Evolutionary conservation across 1,139 yeast species (phyloP).

Genomic region (Lodderomyces beijingensis): DNA sequence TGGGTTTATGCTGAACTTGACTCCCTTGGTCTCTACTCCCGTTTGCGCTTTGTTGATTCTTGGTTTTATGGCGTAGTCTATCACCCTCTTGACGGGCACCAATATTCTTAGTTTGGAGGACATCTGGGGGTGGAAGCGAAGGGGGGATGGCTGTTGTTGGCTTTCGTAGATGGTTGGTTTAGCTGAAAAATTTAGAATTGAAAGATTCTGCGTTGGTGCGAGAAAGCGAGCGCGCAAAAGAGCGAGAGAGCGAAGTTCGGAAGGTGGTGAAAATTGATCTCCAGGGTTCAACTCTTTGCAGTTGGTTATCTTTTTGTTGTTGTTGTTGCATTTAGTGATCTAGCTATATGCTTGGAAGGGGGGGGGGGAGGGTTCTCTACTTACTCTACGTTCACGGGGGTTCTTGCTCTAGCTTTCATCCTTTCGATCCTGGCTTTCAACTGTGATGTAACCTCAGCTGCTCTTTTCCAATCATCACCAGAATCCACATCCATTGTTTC

Average conservation of each 20-base stretch:
- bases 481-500: slow-evolving; percentile 27
- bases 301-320: too few relatives aligned
- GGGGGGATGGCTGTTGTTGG: too few relatives aligned
- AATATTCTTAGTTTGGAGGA: slow-evolving; percentile 63
- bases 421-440: slow-evolving; percentile 82
- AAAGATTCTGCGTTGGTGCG: too few relatives aligned
- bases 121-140: slow-evolving; percentile 23
- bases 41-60: slow-evolving; percentile 83
- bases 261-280: too few relatives aligned
- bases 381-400: slow-evolving; percentile 10
- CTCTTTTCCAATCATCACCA: slow-evolving; percentile 80
- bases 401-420: slow-evolving; percentile 57
- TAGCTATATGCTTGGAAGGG: too few relatives aligned
- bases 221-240: too few relatives aligned
- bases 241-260: too few relatives aligned
- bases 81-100: slow-evolving; percentile 92
- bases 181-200: too few relatives aligned
- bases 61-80: slow-evolving; percentile 91
- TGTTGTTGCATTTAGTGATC: too few relatives aligned
- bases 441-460: slow-evolving; percentile 85
- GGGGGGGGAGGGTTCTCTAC: too few relatives aligned
- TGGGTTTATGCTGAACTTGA: slow-evolving; percentile 91
- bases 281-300: too few relatives aligned
- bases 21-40: slow-evolving; percentile 86
- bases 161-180: too few relatives aligned